Conservation (phyloP, 2,329 filamentous ascomycete genomes). For the Samsoniella hepiali region DNA sequence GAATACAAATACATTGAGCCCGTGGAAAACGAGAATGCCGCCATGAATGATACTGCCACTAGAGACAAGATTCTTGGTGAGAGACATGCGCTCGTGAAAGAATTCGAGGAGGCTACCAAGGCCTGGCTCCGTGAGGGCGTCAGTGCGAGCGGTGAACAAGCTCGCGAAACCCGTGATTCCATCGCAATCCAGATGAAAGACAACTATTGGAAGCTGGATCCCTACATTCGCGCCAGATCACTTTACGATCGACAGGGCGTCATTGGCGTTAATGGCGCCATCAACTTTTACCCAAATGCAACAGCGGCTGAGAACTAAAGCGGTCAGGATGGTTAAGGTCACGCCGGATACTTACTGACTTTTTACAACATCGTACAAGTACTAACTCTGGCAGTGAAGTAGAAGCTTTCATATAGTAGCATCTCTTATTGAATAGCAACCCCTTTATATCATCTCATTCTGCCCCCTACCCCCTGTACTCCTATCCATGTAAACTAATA, state of each 20-base stretch:
- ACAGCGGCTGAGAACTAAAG: constrained; percentile 20
- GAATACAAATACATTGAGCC: constrained; percentile 81
- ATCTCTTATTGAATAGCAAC: not conserved
- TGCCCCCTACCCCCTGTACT: not conserved
- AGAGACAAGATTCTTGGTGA: constrained; percentile 61
- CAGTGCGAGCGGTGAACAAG: constrained; percentile 41
- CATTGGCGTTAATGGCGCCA: constrained; percentile 61
- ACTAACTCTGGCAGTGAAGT: too few relatives aligned
- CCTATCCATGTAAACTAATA: not conserved
- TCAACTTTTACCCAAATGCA: constrained; percentile 62
- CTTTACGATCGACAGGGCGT: constrained; percentile 80
- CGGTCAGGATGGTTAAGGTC: too few relatives aligned
- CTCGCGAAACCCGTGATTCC: constrained; percentile 56
- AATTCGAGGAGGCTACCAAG: constrained; percentile 71
- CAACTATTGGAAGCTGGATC: constrained; percentile 89
- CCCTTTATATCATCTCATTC: not conserved
- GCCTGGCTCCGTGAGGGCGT: constrained; percentile 63
- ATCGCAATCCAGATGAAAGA: constrained; percentile 62
- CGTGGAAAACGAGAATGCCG: constrained; percentile 68
- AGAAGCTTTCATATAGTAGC: not conserved
- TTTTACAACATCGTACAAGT: not conserved
- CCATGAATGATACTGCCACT: constrained; percentile 63
- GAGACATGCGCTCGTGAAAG: constrained; percentile 62
- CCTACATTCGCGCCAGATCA: constrained; percentile 78
- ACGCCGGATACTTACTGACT: not conserved